Percentiles rank a stretch among this genome's conserved stretches.
Evolutionary conservation across 2,329 filamentous ascomycete species (phyloP).

Genomic region (Elsinoe ampelina): DNA sequence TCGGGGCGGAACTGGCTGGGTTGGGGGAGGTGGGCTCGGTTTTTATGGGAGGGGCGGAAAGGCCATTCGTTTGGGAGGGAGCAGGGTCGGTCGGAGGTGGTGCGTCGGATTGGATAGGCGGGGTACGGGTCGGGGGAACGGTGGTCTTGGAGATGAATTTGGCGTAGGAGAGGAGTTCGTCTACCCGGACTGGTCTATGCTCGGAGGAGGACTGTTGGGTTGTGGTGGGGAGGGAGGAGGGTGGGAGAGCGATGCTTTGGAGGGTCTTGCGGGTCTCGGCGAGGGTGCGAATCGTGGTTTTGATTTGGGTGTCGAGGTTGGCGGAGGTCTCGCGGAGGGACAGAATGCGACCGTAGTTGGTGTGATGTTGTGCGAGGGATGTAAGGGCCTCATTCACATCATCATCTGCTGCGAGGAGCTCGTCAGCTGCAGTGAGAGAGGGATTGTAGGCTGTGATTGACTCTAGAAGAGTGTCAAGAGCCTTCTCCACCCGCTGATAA

Average conservation of each 20-base stretch:
- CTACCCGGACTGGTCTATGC: slow-evolving; percentile 50
- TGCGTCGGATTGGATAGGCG: slow-evolving; percentile 11
- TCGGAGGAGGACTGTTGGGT: slow-evolving; percentile 33
- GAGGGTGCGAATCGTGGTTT: slow-evolving; percentile 58
- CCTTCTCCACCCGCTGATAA: slow-evolving; percentile 39
- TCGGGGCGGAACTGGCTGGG: slow-evolving; percentile 13
- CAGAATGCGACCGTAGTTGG: slow-evolving; percentile 60
- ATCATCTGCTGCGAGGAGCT: slow-evolving; percentile 61
- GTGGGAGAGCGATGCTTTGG: slow-evolving; percentile 51
- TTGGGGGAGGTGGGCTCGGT: slow-evolving; percentile 27
- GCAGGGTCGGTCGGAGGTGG: background rate
- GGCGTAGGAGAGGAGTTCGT: slow-evolving; percentile 67
- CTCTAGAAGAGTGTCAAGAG: slow-evolving; percentile 60
- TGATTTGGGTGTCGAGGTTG: slow-evolving; percentile 62
- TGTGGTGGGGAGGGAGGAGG: slow-evolving; percentile 43
- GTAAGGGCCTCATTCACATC: slow-evolving; percentile 55
- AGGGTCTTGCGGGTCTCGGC: slow-evolving; percentile 66
- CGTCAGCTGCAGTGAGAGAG: slow-evolving; percentile 54
- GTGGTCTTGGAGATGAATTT: slow-evolving; percentile 73
- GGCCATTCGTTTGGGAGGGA: slow-evolving; percentile 5
- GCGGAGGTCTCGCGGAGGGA: slow-evolving; percentile 57
- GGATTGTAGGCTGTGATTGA: slow-evolving; percentile 78
- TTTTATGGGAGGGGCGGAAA: slow-evolving; percentile 19
- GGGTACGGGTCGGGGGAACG: slow-evolving; percentile 51
- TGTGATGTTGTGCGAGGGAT: slow-evolving; percentile 54